Evolutionary conservation across 371 early-diverging fungal species (phyloP).

Genomic region (Rhizopus delemar): DNA sequence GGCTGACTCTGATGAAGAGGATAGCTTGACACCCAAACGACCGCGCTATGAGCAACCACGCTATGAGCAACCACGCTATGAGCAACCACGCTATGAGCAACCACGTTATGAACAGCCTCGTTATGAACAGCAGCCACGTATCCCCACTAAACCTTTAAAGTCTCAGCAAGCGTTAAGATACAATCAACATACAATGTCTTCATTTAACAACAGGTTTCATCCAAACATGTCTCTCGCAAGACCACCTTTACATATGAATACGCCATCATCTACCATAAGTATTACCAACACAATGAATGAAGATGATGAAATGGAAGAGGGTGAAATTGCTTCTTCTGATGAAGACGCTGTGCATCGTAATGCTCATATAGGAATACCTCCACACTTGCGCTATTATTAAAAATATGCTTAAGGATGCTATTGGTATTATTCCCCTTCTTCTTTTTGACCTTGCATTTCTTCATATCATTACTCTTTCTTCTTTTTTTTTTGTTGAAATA

Average conservation of each 20-base stretch:
- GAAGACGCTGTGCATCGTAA: constrained; percentile 5
- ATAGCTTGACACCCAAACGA: constrained; percentile 2
- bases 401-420: neutral
- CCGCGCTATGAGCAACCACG: neutral
- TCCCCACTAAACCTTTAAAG: constrained; percentile 23
- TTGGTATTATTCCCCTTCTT: neutral
- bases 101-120: too few relatives aligned
- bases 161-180: constrained; percentile 22
- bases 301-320: constrained; percentile 33
- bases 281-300: constrained; percentile 8
- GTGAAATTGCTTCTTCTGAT: constrained; percentile 24
- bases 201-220: neutral
- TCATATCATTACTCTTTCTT: neutral
- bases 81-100: too few relatives aligned
- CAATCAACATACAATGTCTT: neutral
- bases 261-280: neutral
- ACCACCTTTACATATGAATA: neutral
- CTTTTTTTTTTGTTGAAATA: neutral
- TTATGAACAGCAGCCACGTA: constrained; percentile 1
- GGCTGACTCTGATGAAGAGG: constrained; percentile 14
- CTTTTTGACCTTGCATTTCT: neutral
- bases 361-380: neutral
- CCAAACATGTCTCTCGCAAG: neutral
- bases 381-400: neutral
- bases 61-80: neutral